Evolutionary conservation across 2,329 filamentous ascomycete genomes (phyloP).

Genomic region (Aspergillus pseudotamarii): DNA sequence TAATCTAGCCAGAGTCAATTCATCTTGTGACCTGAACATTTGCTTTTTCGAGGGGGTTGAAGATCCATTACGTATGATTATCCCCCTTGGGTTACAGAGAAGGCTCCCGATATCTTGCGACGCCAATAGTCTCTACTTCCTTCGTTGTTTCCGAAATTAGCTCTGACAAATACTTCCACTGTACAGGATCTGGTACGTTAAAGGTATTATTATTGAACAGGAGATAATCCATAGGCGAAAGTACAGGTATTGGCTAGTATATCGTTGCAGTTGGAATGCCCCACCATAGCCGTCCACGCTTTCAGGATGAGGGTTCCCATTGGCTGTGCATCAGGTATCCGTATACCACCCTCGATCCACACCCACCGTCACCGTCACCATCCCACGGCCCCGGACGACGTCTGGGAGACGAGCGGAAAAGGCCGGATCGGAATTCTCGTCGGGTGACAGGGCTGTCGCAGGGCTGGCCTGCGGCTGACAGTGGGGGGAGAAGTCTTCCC

Average conservation of each 20-base stretch:
- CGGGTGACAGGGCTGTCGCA: not conserved
- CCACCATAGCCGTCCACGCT: not conserved
- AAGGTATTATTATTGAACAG: not conserved
- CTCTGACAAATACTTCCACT: not conserved
- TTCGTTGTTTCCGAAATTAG: not conserved
- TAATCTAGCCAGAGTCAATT: not conserved
- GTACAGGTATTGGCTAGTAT: not conserved
- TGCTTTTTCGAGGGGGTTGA: not conserved
- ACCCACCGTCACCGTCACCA: not conserved
- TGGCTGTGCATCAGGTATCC: not conserved
- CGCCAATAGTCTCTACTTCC: no score
- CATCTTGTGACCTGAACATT: not conserved
- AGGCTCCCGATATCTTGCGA: not conserved
- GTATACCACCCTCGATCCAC: not conserved
- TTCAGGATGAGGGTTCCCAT: not conserved
- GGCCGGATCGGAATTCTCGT: not conserved
- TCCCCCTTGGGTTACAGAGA: not conserved
- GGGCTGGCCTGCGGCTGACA: not conserved
- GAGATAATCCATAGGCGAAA: not conserved
- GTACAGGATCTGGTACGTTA: not conserved
- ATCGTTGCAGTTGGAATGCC: not conserved
- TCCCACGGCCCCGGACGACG: not conserved
- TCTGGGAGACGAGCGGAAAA: not conserved
- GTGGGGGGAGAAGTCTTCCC: not conserved
- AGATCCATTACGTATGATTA: not conserved